These are phyloP conservation scores for Metschnikowia arizonensis DNA, from an alignment of 805 yeast genomes.

Conservation along the genomic window DNA sequence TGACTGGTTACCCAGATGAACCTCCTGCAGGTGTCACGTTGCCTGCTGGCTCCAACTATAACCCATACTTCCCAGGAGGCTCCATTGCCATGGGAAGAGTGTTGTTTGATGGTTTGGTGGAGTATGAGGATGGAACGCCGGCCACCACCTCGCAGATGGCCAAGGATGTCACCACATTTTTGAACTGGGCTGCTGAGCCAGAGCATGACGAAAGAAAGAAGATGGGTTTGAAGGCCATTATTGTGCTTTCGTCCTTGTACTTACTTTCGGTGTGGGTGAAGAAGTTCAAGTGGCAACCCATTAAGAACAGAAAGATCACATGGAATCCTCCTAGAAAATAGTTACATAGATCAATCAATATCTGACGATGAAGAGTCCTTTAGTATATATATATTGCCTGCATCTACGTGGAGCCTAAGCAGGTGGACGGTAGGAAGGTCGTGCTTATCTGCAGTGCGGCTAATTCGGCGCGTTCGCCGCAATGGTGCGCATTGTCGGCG, in stretches of 20 bases:
- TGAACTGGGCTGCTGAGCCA: conserved; percentile 98
- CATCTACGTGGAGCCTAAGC: no score
- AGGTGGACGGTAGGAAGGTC: no score
- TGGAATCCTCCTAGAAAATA: conserved; percentile 84
- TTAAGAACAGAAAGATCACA: conserved; percentile 90
- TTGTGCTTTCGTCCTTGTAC: conserved; percentile 74
- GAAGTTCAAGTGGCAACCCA: conserved; percentile 96
- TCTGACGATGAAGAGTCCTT: no score
- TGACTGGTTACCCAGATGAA: conserved; percentile 98
- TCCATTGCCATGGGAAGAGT: conserved; percentile 99
- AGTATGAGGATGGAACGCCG: conserved; percentile 98
- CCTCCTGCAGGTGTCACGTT: conserved; percentile 95
- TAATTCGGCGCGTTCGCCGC: conserved; percentile 1
- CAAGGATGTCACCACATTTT: conserved; percentile 92
- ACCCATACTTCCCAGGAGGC: conserved; percentile 99
- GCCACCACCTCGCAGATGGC: conserved; percentile 99
- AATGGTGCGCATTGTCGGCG: conserved; percentile 4
- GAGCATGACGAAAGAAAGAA: conserved; percentile 98
- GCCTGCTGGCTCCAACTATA: conserved; percentile 94
- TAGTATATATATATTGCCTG: no score
- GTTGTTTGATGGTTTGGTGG: conserved; percentile 93
- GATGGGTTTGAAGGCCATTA: conserved; percentile 88
- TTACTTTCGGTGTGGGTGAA: conserved; percentile 85
- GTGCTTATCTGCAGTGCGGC: neutral
- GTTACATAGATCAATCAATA: conserved; percentile 6